These are phyloP conservation scores for Pleodorina starrii DNA, from an alignment of 139 green algal genomes.

Conservation along the genomic window DNA sequence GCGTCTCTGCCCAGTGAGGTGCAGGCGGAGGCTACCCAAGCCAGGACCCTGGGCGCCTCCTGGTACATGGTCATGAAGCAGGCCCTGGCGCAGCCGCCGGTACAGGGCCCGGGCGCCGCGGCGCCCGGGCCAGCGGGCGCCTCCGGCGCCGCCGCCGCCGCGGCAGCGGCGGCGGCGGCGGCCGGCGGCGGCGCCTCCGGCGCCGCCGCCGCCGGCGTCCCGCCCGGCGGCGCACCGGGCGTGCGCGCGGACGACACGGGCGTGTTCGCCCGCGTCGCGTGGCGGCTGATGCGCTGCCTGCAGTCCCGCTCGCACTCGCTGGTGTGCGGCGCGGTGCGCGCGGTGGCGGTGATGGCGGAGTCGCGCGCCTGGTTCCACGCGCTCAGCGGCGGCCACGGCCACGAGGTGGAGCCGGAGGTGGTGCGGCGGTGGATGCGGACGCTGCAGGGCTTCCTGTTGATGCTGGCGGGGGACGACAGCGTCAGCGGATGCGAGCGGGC, in stretches of 20 bases:
- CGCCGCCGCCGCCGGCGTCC: not conserved
- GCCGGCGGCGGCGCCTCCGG: not conserved
- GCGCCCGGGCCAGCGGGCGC: not conserved
- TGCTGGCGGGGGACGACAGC: conserved; percentile 20
- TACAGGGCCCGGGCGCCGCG: not conserved
- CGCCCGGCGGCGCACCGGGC: not conserved
- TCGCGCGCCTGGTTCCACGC: conserved; percentile 53
- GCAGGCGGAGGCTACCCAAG: not conserved
- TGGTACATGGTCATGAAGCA: conserved; percentile 78
- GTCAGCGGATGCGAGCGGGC: conserved; percentile 36
- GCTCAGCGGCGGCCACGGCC: conserved; percentile 45
- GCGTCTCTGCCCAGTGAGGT: conserved; percentile 18
- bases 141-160: not conserved
- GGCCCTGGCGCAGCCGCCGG: conserved; percentile 45
- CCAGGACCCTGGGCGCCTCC: conserved; percentile 55
- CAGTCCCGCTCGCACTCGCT: conserved; percentile 23
- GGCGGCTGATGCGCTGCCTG: conserved; percentile 59
- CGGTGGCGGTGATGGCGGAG: conserved; percentile 50
- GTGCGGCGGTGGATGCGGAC: conserved; percentile 23
- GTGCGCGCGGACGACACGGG: not conserved
- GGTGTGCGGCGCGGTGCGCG: conserved; percentile 20
- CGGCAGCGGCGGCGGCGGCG: not conserved
- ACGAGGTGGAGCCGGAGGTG: conserved; percentile 50
- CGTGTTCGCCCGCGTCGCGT: conserved; percentile 57
- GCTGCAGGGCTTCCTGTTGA: conserved; percentile 15